Base-by-base conservation (phyloP, 768 basidiomycete genomes). In the Russula brevipes region DNA sequence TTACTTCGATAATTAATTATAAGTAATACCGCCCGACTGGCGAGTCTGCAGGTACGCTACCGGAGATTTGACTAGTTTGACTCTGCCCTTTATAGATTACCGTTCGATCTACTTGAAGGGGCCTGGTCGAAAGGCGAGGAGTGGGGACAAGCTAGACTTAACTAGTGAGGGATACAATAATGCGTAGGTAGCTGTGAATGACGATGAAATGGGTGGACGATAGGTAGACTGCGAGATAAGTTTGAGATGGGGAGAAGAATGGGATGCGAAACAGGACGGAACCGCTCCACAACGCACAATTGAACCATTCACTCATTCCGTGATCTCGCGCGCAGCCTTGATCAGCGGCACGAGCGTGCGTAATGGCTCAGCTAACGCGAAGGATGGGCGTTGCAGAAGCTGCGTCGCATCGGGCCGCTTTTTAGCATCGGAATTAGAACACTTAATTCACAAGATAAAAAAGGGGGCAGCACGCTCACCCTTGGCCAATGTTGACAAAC, bases 401-500 rank as follows among this genome's bases (percentile, higher is more conserved):
- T n/a, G 83, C 1, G 86, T 86, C 2, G 95, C 94, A 54, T 83
- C 87, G 0, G 94, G 96, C 61, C 97, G 82, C 76, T 91, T 94
- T 73, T 98, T 94, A 14, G 91, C 89, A 70, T 98, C 94, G 17
- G 30, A 33, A 30, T 5, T 59, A 66, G 24, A 16, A 17, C 57
- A 70, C 24, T 24, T 24, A 24, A 24, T 2, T 17, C 5, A 16
- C 9, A 54, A 24, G 24, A 35, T 9, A 16, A 46, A 56, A 36
- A 35, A n/a, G 2, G 42, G 12, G 30, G 45, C 17, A 19, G 0
- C 1, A 24, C 24, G 77, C 89, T 71, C 69, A 95, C 94, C 96
- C 97, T 75, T 98, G 96, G 44, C 96, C 97, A 71, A 98, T 97
- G 83, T 98, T 98, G 75, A 92, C 87, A 47, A 98, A 80, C 71